Conservation (phyloP, 177 flowering plant species). For the Vitis hybrid region DNA sequence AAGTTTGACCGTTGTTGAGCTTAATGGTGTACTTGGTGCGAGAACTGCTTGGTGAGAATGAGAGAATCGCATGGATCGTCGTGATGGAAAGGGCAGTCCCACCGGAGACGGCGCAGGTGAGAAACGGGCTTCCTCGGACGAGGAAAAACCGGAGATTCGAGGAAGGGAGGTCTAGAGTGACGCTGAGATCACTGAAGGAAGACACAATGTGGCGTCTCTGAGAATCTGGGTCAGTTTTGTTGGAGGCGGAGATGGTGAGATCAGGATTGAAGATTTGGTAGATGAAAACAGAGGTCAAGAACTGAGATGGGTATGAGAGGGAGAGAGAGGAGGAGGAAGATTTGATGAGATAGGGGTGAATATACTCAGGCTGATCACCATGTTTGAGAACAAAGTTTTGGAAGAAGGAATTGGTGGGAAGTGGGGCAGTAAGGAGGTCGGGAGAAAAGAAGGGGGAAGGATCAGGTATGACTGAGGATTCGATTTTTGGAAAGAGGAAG, state of each 20-base stretch:
- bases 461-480: constrained; percentile 56
- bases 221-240: constrained; percentile 8
- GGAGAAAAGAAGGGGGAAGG: constrained; percentile 57
- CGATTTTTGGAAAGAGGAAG: constrained; percentile 40
- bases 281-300: no score
- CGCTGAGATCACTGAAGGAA: constrained; percentile 68
- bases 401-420: constrained; percentile 67
- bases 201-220: constrained; percentile 48
- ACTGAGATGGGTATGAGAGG: constrained; percentile 18
- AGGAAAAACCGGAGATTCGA: constrained; percentile 60
- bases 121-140: constrained; percentile 82
- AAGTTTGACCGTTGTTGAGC: constrained; percentile 81
- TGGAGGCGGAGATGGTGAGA: no score
- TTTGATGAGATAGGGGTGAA: constrained; percentile 48
- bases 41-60: constrained; percentile 35
- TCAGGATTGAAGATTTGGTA: no score
- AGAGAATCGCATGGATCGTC: constrained; percentile 67
- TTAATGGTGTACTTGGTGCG: constrained; percentile 54
- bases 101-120: constrained; percentile 47
- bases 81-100: constrained; percentile 48
- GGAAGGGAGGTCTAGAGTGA: constrained; percentile 69
- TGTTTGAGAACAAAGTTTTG: constrained; percentile 56
- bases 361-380: constrained; percentile 66
- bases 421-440: constrained; percentile 49
- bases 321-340: constrained; percentile 42